Evolutionary conservation across 129 eudicot genomes (phyloP).

Genomic region (Cynara cardunculus): DNA sequence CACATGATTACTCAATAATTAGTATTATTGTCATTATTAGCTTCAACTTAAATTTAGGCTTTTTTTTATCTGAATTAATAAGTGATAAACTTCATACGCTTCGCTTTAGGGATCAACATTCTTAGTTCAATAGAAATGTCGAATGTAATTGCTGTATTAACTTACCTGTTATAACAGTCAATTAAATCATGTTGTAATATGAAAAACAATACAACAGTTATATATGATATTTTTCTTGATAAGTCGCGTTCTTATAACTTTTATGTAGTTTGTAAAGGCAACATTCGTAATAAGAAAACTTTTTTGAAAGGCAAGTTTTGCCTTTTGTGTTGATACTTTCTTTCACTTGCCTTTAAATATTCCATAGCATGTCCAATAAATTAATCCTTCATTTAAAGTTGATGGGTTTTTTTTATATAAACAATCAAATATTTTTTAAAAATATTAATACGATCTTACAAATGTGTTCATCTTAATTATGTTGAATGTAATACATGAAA

Average conservation of each 20-base stretch:
- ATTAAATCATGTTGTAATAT: not conserved
- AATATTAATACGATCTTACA: not conserved
- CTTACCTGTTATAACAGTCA: not conserved
- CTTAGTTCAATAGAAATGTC: not conserved
- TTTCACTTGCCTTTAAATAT: constrained; percentile 21
- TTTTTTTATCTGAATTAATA: constrained; percentile 2
- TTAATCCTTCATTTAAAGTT: not conserved
- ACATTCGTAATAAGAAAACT: constrained; percentile 16
- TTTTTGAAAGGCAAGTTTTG: constrained; percentile 26
- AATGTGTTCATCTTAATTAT: not conserved
- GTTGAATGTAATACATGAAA: too few relatives aligned
- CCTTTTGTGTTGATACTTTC: constrained; percentile 21
- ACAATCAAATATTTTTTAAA: not conserved
- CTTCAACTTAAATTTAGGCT: not conserved
- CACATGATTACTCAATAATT: not conserved
- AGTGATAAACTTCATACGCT: not conserved
- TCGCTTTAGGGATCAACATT: not conserved
- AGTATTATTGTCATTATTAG: not conserved
- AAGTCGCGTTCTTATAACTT: not conserved
- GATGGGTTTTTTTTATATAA: not conserved
- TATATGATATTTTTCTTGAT: not conserved
- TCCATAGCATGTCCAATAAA: constrained; percentile 8
- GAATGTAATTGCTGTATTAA: not conserved
- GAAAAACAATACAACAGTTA: not conserved
- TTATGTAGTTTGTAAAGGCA: constrained; percentile 22